These are phyloP conservation scores for Fomitiporia mediterranea DNA, from an alignment of 1,284 basidiomycete species.

Conservation along the genomic window DNA sequence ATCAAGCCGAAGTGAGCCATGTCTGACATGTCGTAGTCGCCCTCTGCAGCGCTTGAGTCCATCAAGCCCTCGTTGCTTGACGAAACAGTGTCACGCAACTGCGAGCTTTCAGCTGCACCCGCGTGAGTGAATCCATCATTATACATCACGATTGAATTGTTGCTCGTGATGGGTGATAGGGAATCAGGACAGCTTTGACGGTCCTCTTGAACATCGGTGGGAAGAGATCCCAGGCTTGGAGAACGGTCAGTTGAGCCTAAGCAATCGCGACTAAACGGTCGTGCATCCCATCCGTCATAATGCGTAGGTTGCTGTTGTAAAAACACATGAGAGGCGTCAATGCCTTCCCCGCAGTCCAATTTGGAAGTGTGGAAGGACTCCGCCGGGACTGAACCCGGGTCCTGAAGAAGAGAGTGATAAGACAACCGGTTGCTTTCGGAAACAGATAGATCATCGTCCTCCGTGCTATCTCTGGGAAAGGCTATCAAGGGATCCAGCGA, in stretches of 20 bases:
- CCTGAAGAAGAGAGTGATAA: neutral
- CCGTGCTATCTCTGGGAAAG: neutral
- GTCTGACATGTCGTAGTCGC: too few species aligned
- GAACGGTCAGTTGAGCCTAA: neutral
- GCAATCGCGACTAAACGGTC: neutral
- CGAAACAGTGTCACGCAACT: too few species aligned
- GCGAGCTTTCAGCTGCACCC: too few species aligned
- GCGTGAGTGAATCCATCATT: too few species aligned
- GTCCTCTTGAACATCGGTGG: neutral
- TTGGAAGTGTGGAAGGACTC: neutral
- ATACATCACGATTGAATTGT: neutral
- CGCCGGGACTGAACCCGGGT: neutral
- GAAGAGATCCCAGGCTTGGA: neutral
- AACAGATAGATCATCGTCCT: neutral
- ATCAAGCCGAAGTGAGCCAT: neutral
- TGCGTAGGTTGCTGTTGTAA: neutral
- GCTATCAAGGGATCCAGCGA: constrained; percentile 6
- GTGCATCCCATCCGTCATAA: neutral
- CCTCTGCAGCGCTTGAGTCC: too few species aligned
- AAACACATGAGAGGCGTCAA: neutral
- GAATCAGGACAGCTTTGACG: neutral
- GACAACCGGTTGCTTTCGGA: neutral
- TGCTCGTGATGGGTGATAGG: neutral
- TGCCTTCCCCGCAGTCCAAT: neutral
- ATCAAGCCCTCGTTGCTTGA: too few species aligned